A percentile compares a stretch with the other conserved stretches of the same genome.
Evolutionary conservation across 140 eudicot genomes (phyloP).

Genomic region (Anethum foeniculum): DNA sequence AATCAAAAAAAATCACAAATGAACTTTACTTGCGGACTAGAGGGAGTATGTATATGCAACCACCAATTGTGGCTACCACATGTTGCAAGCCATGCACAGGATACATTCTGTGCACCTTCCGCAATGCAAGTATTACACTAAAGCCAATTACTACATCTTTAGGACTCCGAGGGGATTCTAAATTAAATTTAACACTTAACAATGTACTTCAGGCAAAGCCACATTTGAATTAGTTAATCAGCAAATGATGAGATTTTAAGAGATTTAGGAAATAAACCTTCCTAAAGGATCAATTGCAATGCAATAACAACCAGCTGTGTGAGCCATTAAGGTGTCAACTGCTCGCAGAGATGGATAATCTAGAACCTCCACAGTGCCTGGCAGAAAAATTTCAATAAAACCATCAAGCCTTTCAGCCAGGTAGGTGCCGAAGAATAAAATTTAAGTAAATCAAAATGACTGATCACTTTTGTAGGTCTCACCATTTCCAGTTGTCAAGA

Average conservation of each 20-base stretch:
- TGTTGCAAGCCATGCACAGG: not conserved
- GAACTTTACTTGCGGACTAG: not conserved
- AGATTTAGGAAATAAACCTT: constrained; percentile 40
- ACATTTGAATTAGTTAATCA: not conserved
- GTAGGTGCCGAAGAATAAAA: not conserved
- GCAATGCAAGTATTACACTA: not conserved
- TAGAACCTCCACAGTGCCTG: constrained; percentile 95
- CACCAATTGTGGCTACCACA: not conserved
- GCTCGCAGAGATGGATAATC: constrained; percentile 85
- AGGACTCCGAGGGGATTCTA: not conserved
- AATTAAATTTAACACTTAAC: not conserved
- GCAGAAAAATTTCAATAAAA: not conserved
- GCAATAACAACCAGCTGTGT: constrained; percentile 99
- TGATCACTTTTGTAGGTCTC: constrained; percentile 15
- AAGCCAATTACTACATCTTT: not conserved
- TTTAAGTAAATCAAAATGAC: not conserved
- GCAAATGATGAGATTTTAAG: not conserved
- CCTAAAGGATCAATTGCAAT: constrained; percentile 93
- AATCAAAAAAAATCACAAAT: not conserved
- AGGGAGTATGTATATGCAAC: not conserved
- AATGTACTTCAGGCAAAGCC: not conserved
- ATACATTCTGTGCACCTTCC: not conserved
- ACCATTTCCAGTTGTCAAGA: constrained; percentile 95
- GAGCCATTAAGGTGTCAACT: constrained; percentile 84
- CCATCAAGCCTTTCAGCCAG: not conserved